phyloP scores from a whole-genome alignment of 2,329 filamentous ascomycete genomes.

The Exophiala alcalophila region DNA sequence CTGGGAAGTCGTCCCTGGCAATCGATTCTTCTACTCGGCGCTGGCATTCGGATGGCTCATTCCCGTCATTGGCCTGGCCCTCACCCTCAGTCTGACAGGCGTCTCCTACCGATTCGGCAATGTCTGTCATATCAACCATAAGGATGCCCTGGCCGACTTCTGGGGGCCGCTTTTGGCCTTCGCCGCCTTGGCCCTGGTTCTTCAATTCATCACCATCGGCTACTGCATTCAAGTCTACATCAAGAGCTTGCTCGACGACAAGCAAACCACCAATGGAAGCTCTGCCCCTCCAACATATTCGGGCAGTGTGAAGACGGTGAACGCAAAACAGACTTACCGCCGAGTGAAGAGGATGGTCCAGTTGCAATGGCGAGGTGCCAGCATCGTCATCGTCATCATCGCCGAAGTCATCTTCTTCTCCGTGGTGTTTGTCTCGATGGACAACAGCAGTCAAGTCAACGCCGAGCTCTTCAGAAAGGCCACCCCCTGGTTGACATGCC shows the following conservation, averaged over 20 bases:
- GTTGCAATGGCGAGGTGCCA: slow-evolving; percentile 91
- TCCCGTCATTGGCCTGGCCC: slow-evolving; percentile 68
- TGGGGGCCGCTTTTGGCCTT: slow-evolving; percentile 88
- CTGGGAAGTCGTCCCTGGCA: slow-evolving; percentile 89
- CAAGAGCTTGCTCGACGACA: slow-evolving; percentile 72
- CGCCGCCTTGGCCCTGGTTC: slow-evolving; percentile 69
- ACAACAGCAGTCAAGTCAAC: slow-evolving; percentile 63
- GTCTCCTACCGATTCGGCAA: slow-evolving; percentile 91
- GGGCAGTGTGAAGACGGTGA: slow-evolving; percentile 73
- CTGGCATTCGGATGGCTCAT: slow-evolving; percentile 81
- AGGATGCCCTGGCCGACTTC: slow-evolving; percentile 75
- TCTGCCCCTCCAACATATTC: slow-evolving; percentile 73
- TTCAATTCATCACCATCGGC: slow-evolving; percentile 78
- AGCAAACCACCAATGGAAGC: slow-evolving; percentile 61
- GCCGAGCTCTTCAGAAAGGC: slow-evolving; percentile 57
- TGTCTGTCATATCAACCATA: slow-evolving; percentile 92
- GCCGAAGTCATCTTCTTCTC: slow-evolving; percentile 92
- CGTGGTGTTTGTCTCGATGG: slow-evolving; percentile 82
- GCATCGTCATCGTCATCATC: slow-evolving; percentile 84
- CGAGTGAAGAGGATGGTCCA: slow-evolving; percentile 81
- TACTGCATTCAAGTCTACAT: slow-evolving; percentile 97
- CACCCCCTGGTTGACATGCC: slow-evolving; percentile 67
- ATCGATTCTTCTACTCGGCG: slow-evolving; percentile 82
- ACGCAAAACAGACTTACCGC: slow-evolving; percentile 81
- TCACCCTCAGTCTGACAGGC: slow-evolving; percentile 80